Evolutionary conservation across 225 moss, liverwort and hornwort genomes (phyloP).

Genomic region (Thuidium tamariscinum): DNA sequence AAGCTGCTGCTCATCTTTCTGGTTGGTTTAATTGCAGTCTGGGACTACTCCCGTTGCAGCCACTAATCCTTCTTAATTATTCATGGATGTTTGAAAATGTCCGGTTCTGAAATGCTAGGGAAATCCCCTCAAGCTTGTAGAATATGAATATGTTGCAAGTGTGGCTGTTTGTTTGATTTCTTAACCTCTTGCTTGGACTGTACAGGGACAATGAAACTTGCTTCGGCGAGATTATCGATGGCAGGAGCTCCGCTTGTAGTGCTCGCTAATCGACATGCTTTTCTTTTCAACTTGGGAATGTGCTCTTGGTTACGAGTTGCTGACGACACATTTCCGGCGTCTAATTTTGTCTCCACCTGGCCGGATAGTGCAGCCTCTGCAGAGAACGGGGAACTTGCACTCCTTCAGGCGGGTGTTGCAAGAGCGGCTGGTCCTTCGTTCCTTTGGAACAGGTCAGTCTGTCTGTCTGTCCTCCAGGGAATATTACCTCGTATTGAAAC

Average conservation of each 20-base stretch:
- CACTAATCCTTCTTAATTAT: neutral
- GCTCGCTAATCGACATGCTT: slow-evolving; percentile 81
- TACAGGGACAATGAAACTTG: slow-evolving; percentile 59
- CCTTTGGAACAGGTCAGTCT: slow-evolving; percentile 48
- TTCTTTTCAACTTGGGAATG: slow-evolving; percentile 81
- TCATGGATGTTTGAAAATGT: neutral
- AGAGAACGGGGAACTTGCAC: slow-evolving; percentile 49
- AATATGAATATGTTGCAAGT: neutral
- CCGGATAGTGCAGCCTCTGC: slow-evolving; percentile 30
- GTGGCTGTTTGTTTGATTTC: neutral
- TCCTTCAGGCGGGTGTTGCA: slow-evolving; percentile 53
- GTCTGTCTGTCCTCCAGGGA: neutral
- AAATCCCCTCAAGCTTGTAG: neutral
- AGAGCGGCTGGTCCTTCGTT: slow-evolving; percentile 45
- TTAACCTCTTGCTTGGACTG: neutral
- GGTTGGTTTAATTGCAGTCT: neutral
- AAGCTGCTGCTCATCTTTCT: neutral
- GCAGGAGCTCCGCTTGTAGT: slow-evolving; percentile 85
- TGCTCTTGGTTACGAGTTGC: slow-evolving; percentile 89
- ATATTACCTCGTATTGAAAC: neutral
- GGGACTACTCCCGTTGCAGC: neutral
- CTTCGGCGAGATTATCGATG: slow-evolving; percentile 74
- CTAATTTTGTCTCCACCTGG: slow-evolving; percentile 59
- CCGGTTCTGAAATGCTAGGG: neutral
- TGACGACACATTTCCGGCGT: slow-evolving; percentile 72